Evolutionary conservation across 2,329 filamentous ascomycete genomes (phyloP).

Genomic region (Fusarium sp.): DNA sequence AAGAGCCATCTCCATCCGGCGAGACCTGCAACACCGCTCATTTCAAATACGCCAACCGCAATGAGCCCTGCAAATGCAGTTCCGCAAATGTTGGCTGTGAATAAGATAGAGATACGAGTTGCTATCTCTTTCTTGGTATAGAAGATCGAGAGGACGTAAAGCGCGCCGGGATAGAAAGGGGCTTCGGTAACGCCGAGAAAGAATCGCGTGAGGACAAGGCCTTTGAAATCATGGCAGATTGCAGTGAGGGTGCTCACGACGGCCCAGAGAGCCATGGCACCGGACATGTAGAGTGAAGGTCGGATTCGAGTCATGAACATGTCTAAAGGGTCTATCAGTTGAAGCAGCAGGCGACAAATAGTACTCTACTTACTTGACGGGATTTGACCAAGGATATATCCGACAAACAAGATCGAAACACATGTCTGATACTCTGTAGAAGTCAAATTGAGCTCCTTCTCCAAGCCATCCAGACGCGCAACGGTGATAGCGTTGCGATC

Average conservation of each 20-base stretch:
- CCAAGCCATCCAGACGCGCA: conserved; percentile 63
- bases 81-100: conserved; percentile 51
- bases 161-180: conserved; percentile 50
- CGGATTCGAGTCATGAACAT: conserved; percentile 53
- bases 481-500: conserved; percentile 67
- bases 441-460: conserved; percentile 60
- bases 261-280: conserved; percentile 53
- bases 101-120: conserved; percentile 56
- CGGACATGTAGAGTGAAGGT: conserved; percentile 56
- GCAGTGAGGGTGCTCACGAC: conserved; percentile 54
- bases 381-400: conserved; percentile 49
- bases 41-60: conserved; percentile 52
- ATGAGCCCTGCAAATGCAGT: conserved; percentile 57
- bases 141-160: conserved; percentile 60
- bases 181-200: conserved; percentile 55
- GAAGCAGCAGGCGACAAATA: too few species aligned
- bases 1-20: conserved; percentile 49
- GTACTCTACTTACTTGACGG: conserved; percentile 44
- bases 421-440: conserved; percentile 50
- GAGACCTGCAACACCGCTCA: conserved; percentile 40
- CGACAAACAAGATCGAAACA: conserved; percentile 49
- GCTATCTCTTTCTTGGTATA: conserved; percentile 62
- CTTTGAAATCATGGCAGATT: conserved; percentile 53
- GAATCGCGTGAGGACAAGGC: conserved; percentile 55
- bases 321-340: conserved; percentile 50